Conservation (phyloP, 352 stramenopile species). For the Phytophthora cactorum region DNA sequence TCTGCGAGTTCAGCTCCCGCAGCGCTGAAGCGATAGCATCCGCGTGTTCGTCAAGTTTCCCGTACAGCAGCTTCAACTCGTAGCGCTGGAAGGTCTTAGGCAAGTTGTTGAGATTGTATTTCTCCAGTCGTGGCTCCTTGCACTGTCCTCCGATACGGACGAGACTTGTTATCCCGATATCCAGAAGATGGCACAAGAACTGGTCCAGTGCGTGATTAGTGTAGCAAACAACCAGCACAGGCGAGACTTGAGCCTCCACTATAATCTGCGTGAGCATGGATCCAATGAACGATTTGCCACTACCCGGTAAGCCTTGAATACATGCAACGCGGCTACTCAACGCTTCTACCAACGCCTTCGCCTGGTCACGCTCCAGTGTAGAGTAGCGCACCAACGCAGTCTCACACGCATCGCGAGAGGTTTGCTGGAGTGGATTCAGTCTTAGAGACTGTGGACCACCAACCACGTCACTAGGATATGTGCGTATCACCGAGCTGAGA, state of each 20-base stretch:
- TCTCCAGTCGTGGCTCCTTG: constrained; percentile 59
- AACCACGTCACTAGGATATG: constrained; percentile 4
- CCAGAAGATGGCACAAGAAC: constrained; percentile 86
- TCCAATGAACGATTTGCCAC: constrained; percentile 88
- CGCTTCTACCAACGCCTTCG: constrained; percentile 68
- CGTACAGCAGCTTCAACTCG: constrained; percentile 42
- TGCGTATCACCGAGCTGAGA: constrained; percentile 29
- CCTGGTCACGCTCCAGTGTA: constrained; percentile 60
- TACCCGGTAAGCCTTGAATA: constrained; percentile 84
- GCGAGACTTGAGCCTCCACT: constrained; percentile 43
- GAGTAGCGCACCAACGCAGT: constrained; percentile 33
- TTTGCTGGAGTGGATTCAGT: constrained; percentile 24
- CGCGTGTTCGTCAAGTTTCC: constrained; percentile 37
- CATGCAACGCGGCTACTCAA: constrained; percentile 75
- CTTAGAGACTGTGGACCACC: constrained; percentile 9
- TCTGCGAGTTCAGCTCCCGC: constrained; percentile 14
- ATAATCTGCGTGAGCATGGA: constrained; percentile 77
- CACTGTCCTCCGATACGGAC: constrained; percentile 80
- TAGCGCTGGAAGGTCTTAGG: constrained; percentile 29
- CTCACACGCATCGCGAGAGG: constrained; percentile 28
- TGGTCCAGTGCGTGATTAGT: constrained; percentile 93
- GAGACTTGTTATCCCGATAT: constrained; percentile 52
- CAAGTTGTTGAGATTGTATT: constrained; percentile 45
- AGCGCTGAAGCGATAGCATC: constrained; percentile 23
- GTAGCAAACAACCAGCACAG: constrained; percentile 89